Evolutionary conservation across 768 basidiomycete genomes (phyloP), one percentile per base, ranked within the genome.

Genomic region (Postia placenta): DNA sequence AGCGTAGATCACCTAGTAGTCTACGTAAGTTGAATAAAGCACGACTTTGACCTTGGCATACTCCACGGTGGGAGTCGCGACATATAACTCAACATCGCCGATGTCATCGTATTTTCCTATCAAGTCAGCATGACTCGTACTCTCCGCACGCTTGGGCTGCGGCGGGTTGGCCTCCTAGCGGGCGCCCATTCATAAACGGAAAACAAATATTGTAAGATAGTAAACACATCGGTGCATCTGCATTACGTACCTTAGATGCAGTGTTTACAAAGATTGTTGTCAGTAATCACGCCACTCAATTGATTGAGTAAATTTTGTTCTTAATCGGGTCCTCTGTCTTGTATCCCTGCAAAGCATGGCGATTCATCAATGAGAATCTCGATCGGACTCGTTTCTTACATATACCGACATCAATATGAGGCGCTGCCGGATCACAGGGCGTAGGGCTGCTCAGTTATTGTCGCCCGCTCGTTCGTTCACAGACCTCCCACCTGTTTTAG

Each of bases 221-320:
- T 39, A 19, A 39, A 6, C 20, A 7, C 9, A 22, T 39, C 20
- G 17, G 38, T n/a, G 9, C 6, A 39, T 17, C 20, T 9, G 38
- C 9, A 33, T 1, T 14, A 47, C 64, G 30, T 47, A 78, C 82
- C 80, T 60, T 69, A 69, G 47, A 82, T 49, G 49, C 82, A 85
- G 57, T 83, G 62, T 49, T 71, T 65, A 64, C 80, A 80, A 50
- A 79, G 67, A 63, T 72, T 73, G 80, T 79, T 7, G 38, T 33
- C 15, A 33, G 30, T 33, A 33, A 7, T 7, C 9, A 33, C 30
- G 15, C 9, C 30, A n/a, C n/a, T n/a, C n/a, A n/a, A n/a, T 33
- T 33, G 30, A 7, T 7, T 7, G 30, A 33, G 7, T 7, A 15
- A 33, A 15, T 7, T 33, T 33, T 33, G 30, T n/a, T n/a, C 30